Conservation (phyloP, 805 yeast genomes). For the Pichia membranifaciens region DNA sequence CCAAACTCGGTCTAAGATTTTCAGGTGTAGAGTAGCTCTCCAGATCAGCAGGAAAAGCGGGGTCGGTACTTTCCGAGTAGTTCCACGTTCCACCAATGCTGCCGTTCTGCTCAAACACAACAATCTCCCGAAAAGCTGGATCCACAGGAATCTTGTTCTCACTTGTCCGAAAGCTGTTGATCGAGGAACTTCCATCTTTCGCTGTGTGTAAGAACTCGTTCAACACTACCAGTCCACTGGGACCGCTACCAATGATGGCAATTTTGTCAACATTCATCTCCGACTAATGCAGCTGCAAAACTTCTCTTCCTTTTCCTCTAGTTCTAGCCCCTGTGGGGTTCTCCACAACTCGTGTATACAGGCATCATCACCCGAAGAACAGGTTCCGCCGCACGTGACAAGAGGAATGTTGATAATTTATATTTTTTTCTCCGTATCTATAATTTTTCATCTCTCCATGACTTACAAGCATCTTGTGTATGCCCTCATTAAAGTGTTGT, state of each 20-base stretch:
- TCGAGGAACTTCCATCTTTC: constrained; percentile 24
- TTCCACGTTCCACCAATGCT: constrained; percentile 40
- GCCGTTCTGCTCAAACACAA: constrained; percentile 35
- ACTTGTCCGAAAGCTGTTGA: neutral
- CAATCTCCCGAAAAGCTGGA: constrained; percentile 31
- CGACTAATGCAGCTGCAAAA: neutral
- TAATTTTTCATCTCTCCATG: too few species aligned
- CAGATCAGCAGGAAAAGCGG: constrained; percentile 2
- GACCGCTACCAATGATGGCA: constrained; percentile 33
- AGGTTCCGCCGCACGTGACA: too few species aligned
- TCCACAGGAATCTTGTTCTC: constrained; percentile 11
- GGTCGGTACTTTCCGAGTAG: constrained; percentile 8
- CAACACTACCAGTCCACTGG: constrained; percentile 33
- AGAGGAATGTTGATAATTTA: too few species aligned
- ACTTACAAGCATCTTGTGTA: too few species aligned
- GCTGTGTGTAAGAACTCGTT: constrained; percentile 29
- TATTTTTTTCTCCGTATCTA: too few species aligned
- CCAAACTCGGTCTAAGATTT: constrained; percentile 8
- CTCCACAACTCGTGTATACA: too few species aligned
- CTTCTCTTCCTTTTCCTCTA: too few species aligned
- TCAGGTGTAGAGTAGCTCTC: constrained; percentile 12
- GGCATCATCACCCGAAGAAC: too few species aligned
- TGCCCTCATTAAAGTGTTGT: too few species aligned
- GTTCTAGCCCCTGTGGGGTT: too few species aligned
- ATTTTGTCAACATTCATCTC: constrained; percentile 26